Evolutionary conservation across 106 monocot genomes (phyloP).

Genomic region (Dioscorea zingiberensis): DNA sequence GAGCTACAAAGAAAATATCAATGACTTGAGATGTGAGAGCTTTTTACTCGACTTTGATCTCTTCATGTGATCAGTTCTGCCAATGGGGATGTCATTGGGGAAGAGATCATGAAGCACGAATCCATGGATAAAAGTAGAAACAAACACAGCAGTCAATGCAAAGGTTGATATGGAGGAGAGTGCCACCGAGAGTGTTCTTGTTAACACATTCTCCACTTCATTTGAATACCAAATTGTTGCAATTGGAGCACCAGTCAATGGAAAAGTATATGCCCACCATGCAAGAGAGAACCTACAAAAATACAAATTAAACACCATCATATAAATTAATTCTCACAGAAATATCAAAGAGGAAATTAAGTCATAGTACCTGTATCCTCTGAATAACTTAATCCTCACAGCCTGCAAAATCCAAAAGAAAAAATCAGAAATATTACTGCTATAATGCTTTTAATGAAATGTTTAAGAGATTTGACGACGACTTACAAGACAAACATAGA

Average conservation of each 20-base stretch:
- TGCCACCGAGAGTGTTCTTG: neutral
- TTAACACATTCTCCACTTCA: neutral
- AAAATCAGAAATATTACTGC: neutral
- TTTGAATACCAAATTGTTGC: conserved; percentile 2
- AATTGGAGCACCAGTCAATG: neutral
- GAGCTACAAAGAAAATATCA: neutral
- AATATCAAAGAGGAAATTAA: neutral
- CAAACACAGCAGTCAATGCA: neutral
- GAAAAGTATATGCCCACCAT: conserved; percentile 6
- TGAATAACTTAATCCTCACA: conserved; percentile 6
- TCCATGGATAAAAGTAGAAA: neutral
- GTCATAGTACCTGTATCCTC: neutral
- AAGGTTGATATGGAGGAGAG: neutral
- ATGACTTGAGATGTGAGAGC: neutral
- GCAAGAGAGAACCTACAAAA: neutral
- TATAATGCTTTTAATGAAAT: neutral
- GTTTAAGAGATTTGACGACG: neutral
- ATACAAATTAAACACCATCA: no score
- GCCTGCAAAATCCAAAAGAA: neutral
- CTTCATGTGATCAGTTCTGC: neutral
- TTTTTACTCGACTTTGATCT: neutral
- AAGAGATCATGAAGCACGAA: neutral
- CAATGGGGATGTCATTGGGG: neutral
- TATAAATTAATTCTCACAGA: no score
- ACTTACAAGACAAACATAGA: conserved; percentile 24